Base-by-base conservation (phyloP, 345 rosid genomes). In the Excoecaria cochinchinensis region DNA sequence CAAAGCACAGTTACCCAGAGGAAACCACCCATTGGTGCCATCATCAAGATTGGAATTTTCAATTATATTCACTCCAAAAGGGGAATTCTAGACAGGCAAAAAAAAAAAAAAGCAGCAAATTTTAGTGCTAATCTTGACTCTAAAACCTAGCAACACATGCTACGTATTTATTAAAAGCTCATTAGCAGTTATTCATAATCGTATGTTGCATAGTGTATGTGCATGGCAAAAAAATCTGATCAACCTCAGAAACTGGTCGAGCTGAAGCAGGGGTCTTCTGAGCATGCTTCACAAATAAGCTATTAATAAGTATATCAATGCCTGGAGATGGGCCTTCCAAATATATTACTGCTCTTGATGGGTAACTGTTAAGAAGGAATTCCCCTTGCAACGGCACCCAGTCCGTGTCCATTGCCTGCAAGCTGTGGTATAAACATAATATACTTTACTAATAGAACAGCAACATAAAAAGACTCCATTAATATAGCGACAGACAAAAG, bases 311-410 rank as follows among this genome's bases (percentile, higher is more conserved):
- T 83, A 95, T 86, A 83, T 95, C 97, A 0, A 85, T 82, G 59
- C 96, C 96, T 6, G 90, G 82, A 40, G 97, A 88, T 4, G 98
- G 99, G 73, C 98, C 99, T 89, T 95, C 99, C 10, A 91, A 64
- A 82, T 89, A 95, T 69, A 91, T 80, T 51, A 91, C 85, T 31
- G 89, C 89, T 83, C 83, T 85, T 71, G 88, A 85, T n/a, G 96
- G 96, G 47, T 86, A 82, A 60, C 85, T 90, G 77, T 91, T 95
- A 36, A 95, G 84, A 51, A 91, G 94, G 87, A 95, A 95, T 86
- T 89, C 87, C 39, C 99, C 99, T 55, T 87, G 85, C 82, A 95
- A 67, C 74, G 81, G 80, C 58, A 76, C 81, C 99, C 99, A 95
- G 42, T 90, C 88, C 66, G 84, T 85, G 74, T 87, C 89, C 15